These are phyloP conservation scores for Inga laurina DNA, from an alignment of 306 rosid genomes.

Conservation along the genomic window DNA sequence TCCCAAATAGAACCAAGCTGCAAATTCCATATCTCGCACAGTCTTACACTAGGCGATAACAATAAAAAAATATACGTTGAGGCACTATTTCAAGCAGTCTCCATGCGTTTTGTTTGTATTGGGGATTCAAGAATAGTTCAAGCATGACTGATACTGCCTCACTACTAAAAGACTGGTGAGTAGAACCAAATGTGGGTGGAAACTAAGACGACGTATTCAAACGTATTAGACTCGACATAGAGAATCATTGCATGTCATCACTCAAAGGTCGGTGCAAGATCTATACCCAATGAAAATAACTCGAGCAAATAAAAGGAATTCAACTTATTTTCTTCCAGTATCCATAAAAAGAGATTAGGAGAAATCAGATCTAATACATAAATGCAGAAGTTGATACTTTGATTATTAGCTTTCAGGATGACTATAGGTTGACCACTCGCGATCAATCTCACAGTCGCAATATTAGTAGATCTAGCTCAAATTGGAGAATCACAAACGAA, in stretches of 20 bases:
- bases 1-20: slow-evolving; percentile 2
- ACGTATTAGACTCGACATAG: background rate
- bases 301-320: background rate
- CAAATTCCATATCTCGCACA: slow-evolving; percentile 5
- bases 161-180: background rate
- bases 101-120: background rate
- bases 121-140: slow-evolving; percentile 13
- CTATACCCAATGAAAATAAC: slow-evolving; percentile 7
- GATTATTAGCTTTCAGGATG: background rate
- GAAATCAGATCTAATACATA: slow-evolving; percentile 45
- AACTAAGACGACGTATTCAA: slow-evolving; percentile 1
- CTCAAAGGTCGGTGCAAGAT: background rate
- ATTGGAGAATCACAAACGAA: background rate
- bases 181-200: background rate
- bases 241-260: background rate
- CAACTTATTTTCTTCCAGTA: slow-evolving; percentile 19
- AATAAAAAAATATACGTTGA: background rate
- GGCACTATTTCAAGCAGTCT: background rate
- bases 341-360: background rate
- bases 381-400: slow-evolving; percentile 21
- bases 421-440: slow-evolving; percentile 35
- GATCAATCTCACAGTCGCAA: slow-evolving; percentile 3
- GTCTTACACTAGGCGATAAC: background rate
- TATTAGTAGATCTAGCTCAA: slow-evolving; percentile 42
- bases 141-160: background rate